Evolutionary conservation across 305 asterid genomes (phyloP).

Genomic region (Coffea humblotiana): DNA sequence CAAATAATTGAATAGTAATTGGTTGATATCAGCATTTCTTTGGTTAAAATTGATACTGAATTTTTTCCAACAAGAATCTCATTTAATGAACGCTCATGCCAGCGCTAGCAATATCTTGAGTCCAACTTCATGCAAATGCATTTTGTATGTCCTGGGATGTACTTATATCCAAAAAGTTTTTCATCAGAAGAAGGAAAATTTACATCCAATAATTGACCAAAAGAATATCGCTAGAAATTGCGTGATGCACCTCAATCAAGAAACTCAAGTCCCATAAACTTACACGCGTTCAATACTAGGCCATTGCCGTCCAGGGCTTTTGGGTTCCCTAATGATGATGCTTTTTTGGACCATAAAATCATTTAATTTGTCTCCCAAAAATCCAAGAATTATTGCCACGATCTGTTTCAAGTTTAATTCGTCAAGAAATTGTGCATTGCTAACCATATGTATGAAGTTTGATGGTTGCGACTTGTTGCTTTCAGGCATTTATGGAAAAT

Average conservation of each 20-base stretch:
- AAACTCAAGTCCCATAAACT: not conserved
- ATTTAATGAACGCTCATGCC: too few species aligned
- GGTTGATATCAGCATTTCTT: not conserved
- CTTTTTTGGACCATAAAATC: not conserved
- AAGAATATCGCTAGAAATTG: not conserved
- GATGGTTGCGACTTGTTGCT: slow-evolving; percentile 24
- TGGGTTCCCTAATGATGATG: not conserved
- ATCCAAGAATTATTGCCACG: not conserved
- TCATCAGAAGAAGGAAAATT: not conserved
- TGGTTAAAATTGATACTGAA: not conserved
- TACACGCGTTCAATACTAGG: not conserved
- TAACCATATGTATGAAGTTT: not conserved
- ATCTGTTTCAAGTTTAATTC: not conserved
- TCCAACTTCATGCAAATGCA: not conserved
- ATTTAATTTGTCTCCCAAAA: not conserved
- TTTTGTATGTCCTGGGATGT: not conserved
- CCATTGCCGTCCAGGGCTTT: not conserved
- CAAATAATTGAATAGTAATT: too few species aligned
- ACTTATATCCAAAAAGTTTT: not conserved
- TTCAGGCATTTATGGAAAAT: slow-evolving; percentile 15
- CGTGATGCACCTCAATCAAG: not conserved
- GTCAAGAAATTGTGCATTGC: slow-evolving; percentile 1
- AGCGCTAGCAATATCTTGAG: not conserved
- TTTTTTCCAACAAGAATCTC: not conserved
- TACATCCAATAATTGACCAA: not conserved